These are phyloP conservation scores for Nakazawaea laoshanensis DNA, from an alignment of 805 yeast species.

Conservation along the genomic window DNA sequence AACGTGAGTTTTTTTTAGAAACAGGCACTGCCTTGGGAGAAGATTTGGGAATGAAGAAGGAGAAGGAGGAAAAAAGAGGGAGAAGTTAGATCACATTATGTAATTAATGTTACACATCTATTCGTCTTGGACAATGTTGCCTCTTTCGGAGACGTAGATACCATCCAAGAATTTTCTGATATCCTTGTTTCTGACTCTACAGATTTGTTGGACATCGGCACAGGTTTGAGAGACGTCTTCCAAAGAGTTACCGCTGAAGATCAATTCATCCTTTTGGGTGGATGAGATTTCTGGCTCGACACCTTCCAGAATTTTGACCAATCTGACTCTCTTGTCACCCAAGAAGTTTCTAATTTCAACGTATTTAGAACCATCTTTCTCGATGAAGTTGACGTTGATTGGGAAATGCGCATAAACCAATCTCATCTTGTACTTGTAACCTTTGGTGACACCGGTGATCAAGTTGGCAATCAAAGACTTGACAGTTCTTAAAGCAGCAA, in stretches of 20 bases:
- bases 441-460: constrained; percentile 92
- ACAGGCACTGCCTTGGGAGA: background rate
- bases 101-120: too few relatives aligned
- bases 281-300: constrained; percentile 69
- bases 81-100: too few relatives aligned
- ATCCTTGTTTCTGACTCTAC: constrained; percentile 96
- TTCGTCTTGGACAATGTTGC: constrained; percentile 58
- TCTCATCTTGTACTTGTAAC: constrained; percentile 95
- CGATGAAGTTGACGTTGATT: constrained; percentile 81
- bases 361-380: constrained; percentile 55
- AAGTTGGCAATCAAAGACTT: constrained; percentile 81
- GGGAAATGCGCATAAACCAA: constrained; percentile 98
- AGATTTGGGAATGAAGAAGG: too few relatives aligned
- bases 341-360: constrained; percentile 93
- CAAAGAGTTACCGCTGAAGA: constrained; percentile 79
- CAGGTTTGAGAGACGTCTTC: constrained; percentile 90
- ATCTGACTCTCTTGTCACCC: constrained; percentile 91
- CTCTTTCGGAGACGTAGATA: constrained; percentile 90
- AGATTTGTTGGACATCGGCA: constrained; percentile 88
- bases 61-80: too few relatives aligned
- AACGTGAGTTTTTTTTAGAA: background rate
- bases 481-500: constrained; percentile 92
- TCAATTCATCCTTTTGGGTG: constrained; percentile 79
- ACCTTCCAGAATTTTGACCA: constrained; percentile 73
- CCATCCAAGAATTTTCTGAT: constrained; percentile 97